Conservation (phyloP, 2,329 filamentous ascomycete species). For the Sporothrix pallida region DNA sequence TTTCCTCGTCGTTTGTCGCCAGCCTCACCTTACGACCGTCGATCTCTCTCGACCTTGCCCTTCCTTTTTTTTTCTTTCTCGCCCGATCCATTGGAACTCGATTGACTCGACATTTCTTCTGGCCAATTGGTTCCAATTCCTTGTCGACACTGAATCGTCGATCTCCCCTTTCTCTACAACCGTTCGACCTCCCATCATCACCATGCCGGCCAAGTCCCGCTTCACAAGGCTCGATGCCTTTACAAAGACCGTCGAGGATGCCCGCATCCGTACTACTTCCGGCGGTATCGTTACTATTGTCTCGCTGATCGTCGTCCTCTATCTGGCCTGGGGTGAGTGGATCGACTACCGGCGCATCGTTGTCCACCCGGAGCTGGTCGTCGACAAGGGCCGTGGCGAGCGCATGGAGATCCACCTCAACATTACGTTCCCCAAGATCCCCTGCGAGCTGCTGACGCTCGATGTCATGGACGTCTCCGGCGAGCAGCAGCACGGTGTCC, state of each 20-base stretch:
- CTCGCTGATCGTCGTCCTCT: constrained; percentile 86
- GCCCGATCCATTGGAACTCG: not conserved
- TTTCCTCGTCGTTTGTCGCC: not conserved
- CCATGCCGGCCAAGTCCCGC: constrained; percentile 88
- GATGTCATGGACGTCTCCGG: constrained; percentile 99
- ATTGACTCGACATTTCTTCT: not conserved
- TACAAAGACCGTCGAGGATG: constrained; percentile 98
- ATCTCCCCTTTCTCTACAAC: not conserved
- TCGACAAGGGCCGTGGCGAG: constrained; percentile 96
- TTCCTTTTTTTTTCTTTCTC: not conserved
- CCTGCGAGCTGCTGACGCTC: constrained; percentile 92
- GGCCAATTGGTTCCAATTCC: not conserved
- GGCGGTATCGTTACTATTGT: constrained; percentile 93
- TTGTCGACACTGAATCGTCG: not conserved
- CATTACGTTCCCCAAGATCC: constrained; percentile 90
- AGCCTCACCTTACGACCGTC: constrained; percentile 22
- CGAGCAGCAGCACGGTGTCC: constrained; percentile 92
- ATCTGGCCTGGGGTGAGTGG: constrained; percentile 95
- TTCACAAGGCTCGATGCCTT: constrained; percentile 98
- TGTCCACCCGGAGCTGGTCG: constrained; percentile 89
- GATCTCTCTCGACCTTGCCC: constrained; percentile 7
- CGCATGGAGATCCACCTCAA: constrained; percentile 99
- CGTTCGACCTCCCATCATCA: constrained; percentile 23
- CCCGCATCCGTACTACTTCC: constrained; percentile 91
- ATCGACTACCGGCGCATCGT: constrained; percentile 84